These are phyloP conservation scores for Paratinospora sagittata DNA, from an alignment of 164 flowering plant species.

Conservation along the genomic window DNA sequence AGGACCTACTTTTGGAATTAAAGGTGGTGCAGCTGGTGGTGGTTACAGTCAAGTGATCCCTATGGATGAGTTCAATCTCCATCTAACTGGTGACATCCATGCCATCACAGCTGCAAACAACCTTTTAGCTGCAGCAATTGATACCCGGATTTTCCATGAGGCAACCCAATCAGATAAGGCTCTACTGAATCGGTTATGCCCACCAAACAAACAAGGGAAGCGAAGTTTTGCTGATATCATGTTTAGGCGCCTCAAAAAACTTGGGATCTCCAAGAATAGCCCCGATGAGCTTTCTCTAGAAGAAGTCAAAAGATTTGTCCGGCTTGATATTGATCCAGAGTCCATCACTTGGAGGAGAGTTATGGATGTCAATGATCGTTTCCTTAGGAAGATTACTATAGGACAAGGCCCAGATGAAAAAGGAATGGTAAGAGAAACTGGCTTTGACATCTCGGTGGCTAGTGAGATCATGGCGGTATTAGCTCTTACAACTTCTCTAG, in stretches of 20 bases:
- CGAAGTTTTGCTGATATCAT: constrained; percentile 64
- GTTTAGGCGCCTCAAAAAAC: constrained; percentile 83
- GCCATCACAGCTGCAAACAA: constrained; percentile 99
- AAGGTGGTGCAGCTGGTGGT: constrained; percentile 99
- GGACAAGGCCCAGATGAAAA: constrained; percentile 99
- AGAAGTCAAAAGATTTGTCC: constrained; percentile 71
- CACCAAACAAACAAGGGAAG: constrained; percentile 80
- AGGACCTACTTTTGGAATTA: constrained; percentile 99
- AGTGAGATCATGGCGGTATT: constrained; percentile 99
- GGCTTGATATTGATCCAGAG: constrained; percentile 92
- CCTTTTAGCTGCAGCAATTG: constrained; percentile 98
- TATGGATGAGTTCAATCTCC: constrained; percentile 98
- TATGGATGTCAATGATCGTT: constrained; percentile 96
- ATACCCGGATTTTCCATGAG: constrained; percentile 89
- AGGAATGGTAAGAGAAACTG: constrained; percentile 95
- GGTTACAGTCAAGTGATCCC: constrained; percentile 99
- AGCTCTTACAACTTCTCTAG: constrained; percentile 86
- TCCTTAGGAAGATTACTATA: constrained; percentile 77
- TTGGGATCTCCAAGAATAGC: constrained; percentile 65
- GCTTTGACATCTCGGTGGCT: constrained; percentile 98
- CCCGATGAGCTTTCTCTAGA: constrained; percentile 87
- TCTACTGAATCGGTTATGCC: constrained; percentile 84
- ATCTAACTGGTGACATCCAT: constrained; percentile 95
- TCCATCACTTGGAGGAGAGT: constrained; percentile 96
- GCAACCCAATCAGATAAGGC: constrained; percentile 89